Evolutionary conservation across 139 green algal genomes (phyloP), one percentile per base, ranked within the genome.

Genomic region (Chlamydomonas applanata): DNA sequence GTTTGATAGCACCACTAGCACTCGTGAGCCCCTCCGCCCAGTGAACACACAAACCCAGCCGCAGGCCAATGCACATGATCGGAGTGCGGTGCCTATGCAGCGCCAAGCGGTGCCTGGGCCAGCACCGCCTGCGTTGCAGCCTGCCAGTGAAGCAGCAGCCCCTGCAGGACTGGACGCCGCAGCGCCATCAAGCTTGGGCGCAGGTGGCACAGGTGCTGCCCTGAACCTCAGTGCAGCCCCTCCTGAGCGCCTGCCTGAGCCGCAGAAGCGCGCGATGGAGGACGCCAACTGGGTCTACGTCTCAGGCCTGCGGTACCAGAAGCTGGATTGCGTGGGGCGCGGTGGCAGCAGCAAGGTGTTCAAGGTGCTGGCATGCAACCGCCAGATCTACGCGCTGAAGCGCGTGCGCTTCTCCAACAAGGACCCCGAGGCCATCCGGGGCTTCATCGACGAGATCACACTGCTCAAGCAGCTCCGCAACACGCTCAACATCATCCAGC

Each of bases 301-400:
- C 46, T 87, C 91, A 24, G 83, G 83, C 35, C 88, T 89, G 4
- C 63, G 77, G 3, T 98, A 98, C 82, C 89, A 89, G 72, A 98
- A 98, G 85, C 89, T 99, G 62, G 91, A 98, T 81, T 94, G 92
- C 61, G 89, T 98, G 20, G 95, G 95, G 0, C 84, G 91, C 22
- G 95, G 95, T 2, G 95, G 95, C 79, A 93, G 82, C 83, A 95
- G 88, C 87, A 98, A 98, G 81, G 95, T 97, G 1, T 97, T 90
- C 80, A 97, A 97, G 87, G 88, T 99, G 32, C 93, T 99, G 75
- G 91, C 88, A 24, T 93, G 90, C 36, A 92, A 93, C 75, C 86
- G 89, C 34, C 94, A 95, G 82, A 97, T 97, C 45, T 98, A 93
- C 74, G 95, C 95, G 11, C 79, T 99, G 16, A 99, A 99, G 86